Base-by-base conservation (phyloP, 768 basidiomycete genomes). In the Steccherinum ochraceum region DNA sequence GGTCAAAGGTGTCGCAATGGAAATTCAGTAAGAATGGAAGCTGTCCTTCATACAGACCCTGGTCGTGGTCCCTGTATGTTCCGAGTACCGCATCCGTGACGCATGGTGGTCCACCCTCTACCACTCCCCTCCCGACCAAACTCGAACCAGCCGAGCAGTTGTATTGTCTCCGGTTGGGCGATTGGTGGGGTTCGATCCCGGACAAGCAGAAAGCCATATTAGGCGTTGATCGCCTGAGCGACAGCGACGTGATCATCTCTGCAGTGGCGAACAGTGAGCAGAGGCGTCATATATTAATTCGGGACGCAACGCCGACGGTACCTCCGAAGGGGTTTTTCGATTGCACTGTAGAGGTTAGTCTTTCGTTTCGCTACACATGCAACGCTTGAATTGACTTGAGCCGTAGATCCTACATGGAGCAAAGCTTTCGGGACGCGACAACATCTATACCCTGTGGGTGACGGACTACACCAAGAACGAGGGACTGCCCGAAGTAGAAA, bases 391-490 rank as follows among this genome's bases (percentile, higher is more conserved):
- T 4, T 12, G 7, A 45, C 21, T 11, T 43, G n/a, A n/a, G n/a
- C 16, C 35, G 11, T 50, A 86, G 84, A 69, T 86, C 18, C 52
- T 85, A 10, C 63, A 74, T 47, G 73, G 67, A 7, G n/a, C n/a
- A n/a, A n/a, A n/a, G n/a, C n/a, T n/a, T n/a, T n/a, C n/a, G n/a
- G n/a, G n/a, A n/a, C n/a, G n/a, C n/a, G n/a, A n/a, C n/a, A 63
- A 56, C 4, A 67, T 74, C 2, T 71, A 73, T 52, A 73, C 65
- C 24, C 52, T 86, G 12, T 84, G 78, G 61, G 81, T 84, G 46
- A 86, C 85, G 1, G 85, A 87, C 56, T 86, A 84, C 58, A 83
- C 84, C 4, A 56, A 53, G 40, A 80, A 78, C 49, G 45, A 65
- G 3, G 52, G 56, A 5, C 57, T 72, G 40, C 50, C 50, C 3